Evolutionary conservation across 495 filamentous ascomycete genomes (phyloP), one percentile per base, ranked within the genome.

Genomic region (Cercophora samala): DNA sequence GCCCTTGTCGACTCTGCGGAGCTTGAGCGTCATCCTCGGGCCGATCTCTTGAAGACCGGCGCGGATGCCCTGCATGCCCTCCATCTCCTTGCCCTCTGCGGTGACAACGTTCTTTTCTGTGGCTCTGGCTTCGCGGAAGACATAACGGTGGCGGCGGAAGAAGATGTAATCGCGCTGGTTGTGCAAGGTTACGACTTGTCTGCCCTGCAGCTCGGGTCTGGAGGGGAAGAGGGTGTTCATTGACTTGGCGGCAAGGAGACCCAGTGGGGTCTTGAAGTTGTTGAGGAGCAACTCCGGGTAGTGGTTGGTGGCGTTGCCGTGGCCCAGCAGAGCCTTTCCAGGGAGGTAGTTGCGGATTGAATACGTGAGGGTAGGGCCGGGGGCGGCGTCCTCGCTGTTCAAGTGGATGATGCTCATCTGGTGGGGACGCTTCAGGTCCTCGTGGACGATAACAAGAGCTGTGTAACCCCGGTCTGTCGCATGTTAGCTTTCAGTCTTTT

Each of bases 101-200:
- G 85, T 90, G n/a, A 89, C 86, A 5, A 97, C 90, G 59, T 85
- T 88, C 80, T 97, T 97, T 80, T 99, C 95, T 0, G 88, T 92
- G 60, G 85, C 81, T 13, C 88, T 81, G 77, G 92, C 93, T 64
- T 98, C 93, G 0, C 95, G 85, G 80, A 99, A 97, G 2, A 97
- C 84, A 72, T 99, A 99, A 29, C 95, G 83, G 75, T 97, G 93
- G 26, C 94, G 82, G 8, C 95, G 84, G 58, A 97, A 82, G 72
- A 99, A 99, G 69, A 97, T 92, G 78, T 96, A 99, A 78, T 99
- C 72, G 63, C 95, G 89, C 78, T 97, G 94, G 70, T 97, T 97
- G 75, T 97, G 94, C 58, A 97, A 73, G 5, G 93, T 97, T 32
- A 97, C 89, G 0, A 96, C 93, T 69, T 97, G 93, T 19, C 95